These are phyloP conservation scores for Aspergillus sp. DNA, from an alignment of 2,329 filamentous ascomycete species.

Conservation along the genomic window DNA sequence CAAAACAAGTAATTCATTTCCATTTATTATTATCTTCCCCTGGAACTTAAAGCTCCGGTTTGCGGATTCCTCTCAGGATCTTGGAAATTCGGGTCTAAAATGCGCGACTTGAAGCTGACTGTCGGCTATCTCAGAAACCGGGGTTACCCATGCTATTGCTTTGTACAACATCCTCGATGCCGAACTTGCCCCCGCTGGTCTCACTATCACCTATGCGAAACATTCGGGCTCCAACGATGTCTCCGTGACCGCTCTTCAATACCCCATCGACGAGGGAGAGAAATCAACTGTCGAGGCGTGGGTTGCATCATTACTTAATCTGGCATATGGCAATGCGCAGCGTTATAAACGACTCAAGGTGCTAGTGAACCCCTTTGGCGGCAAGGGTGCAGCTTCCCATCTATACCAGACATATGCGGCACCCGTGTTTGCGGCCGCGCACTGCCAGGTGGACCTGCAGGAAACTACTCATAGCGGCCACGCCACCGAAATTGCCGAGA, in stretches of 20 bases:
- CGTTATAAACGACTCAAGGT: constrained; percentile 76
- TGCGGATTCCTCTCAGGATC: background rate
- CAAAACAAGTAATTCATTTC: constrained; percentile 40
- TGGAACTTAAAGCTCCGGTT: background rate
- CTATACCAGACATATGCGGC: constrained; percentile 71
- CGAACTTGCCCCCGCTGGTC: constrained; percentile 54
- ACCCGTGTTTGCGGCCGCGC: constrained; percentile 77
- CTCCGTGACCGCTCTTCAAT: constrained; percentile 57
- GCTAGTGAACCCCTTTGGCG: constrained; percentile 85
- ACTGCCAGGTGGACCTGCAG: constrained; percentile 70
- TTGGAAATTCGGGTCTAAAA: background rate
- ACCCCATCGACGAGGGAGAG: constrained; percentile 53
- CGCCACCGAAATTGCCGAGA: constrained; percentile 69
- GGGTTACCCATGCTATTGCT: constrained; percentile 58
- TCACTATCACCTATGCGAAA: constrained; percentile 70
- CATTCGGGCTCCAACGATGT: constrained; percentile 56
- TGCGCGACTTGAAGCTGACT: constrained; percentile 2
- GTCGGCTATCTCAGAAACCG: constrained; percentile 30
- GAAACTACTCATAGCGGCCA: constrained; percentile 69
- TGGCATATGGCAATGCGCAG: constrained; percentile 66
- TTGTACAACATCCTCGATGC: constrained; percentile 85
- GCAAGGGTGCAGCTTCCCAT: constrained; percentile 69
- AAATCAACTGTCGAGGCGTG: constrained; percentile 54
- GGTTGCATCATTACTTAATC: constrained; percentile 59
- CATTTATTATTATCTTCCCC: too few species aligned